A percentile compares a stretch with the other conserved stretches of the same genome.
phyloP scores from a whole-genome alignment of 2,329 filamentous ascomycete species.

The Penicillium corylophilum region DNA sequence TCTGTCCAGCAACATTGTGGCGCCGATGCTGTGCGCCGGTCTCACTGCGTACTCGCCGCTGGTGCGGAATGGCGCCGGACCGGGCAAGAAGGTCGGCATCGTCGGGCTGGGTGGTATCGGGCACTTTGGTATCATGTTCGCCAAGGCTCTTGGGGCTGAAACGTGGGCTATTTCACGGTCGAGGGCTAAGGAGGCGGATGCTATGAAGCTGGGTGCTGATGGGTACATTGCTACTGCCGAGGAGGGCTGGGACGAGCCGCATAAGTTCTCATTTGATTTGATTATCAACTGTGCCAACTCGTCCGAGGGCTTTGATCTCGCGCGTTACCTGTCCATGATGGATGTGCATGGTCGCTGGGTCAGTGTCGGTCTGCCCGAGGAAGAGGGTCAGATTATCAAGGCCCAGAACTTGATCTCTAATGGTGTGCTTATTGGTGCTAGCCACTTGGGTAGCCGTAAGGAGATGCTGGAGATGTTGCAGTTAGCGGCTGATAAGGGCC shows the following conservation, averaged over 20 bases:
- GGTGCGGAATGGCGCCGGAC: conserved; percentile 70
- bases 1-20: conserved; percentile 60
- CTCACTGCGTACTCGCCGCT: conserved; percentile 78
- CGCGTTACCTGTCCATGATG: conserved; percentile 71
- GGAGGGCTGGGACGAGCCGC: conserved; percentile 58
- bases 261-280: conserved; percentile 59
- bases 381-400: conserved; percentile 67
- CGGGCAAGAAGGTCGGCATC: conserved; percentile 54
- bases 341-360: conserved; percentile 81
- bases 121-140: conserved; percentile 69
- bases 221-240: conserved; percentile 59
- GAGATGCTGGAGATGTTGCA: conserved; percentile 73
- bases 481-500: conserved; percentile 66
- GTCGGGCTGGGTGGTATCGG: conserved; percentile 62
- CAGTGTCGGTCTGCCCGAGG: conserved; percentile 76
- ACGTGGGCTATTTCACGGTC: conserved; percentile 62
- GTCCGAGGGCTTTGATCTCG: conserved; percentile 65
- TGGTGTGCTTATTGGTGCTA: conserved; percentile 68
- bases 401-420: conserved; percentile 74
- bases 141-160: conserved; percentile 65
- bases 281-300: conserved; percentile 73
- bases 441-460: conserved; percentile 67
- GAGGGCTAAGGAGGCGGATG: conserved; percentile 60
- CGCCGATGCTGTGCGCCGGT: conserved; percentile 82
- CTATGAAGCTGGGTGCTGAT: conserved; percentile 59